Conservation (phyloP, 495 filamentous ascomycete genomes). For the Tuber magnatum region DNA sequence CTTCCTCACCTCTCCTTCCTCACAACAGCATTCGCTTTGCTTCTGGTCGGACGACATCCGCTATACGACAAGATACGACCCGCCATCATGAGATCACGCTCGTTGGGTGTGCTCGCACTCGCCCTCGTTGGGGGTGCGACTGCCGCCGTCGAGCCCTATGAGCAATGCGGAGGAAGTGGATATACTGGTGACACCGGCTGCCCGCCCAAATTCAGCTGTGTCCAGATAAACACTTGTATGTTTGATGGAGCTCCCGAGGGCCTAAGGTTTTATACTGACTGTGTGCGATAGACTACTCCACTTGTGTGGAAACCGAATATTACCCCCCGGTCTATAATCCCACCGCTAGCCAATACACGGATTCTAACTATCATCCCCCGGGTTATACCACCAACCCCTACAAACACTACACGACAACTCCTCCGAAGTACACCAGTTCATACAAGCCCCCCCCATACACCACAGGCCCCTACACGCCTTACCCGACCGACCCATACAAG, state of each 20-base stretch:
- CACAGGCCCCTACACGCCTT: background rate
- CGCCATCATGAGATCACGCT: conserved; percentile 42
- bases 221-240: conserved; percentile 9
- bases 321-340: conserved; percentile 10
- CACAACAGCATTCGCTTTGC: background rate
- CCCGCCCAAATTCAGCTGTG: conserved; percentile 18
- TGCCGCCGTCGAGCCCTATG: conserved; percentile 10
- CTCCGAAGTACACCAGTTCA: conserved; percentile 3
- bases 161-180: conserved; percentile 13
- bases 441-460: background rate
- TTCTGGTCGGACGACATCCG: background rate
- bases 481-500: conserved; percentile 3
- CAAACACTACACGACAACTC: background rate
- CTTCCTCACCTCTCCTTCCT: background rate
- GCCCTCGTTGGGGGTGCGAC: conserved; percentile 20
- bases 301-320: conserved; percentile 10
- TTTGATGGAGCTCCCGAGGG: conserved; percentile 4
- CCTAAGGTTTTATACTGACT: conserved; percentile 7
- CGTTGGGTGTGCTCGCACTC: conserved; percentile 28
- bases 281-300: conserved; percentile 9
- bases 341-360: background rate
- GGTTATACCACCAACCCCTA: background rate
- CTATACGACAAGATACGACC: background rate
- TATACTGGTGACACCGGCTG: conserved; percentile 16
- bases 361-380: background rate